A percentile compares a stretch with the other conserved stretches of the same genome.
These are phyloP conservation scores for Balamuthia mandrillaris DNA, from an alignment of 208 protist species.

Conservation along the genomic window DNA sequence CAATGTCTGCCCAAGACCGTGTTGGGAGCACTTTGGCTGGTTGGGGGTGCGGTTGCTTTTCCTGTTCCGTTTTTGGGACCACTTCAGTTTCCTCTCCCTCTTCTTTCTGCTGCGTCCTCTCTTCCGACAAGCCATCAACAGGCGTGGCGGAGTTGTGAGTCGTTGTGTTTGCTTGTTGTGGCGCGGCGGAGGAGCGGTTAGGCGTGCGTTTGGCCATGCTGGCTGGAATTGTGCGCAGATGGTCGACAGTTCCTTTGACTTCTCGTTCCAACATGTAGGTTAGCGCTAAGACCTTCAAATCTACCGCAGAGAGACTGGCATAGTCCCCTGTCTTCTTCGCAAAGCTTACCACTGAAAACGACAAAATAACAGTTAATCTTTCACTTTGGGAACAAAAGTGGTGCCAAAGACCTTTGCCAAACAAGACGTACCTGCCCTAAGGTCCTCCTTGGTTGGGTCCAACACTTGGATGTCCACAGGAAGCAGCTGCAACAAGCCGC, in stretches of 20 bases:
- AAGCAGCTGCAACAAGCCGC: background rate
- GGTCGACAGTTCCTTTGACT: conserved; percentile 14
- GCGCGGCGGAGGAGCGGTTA: no score
- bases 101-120: background rate
- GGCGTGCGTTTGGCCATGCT: no score
- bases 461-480: conserved; percentile 11
- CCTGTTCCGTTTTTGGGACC: background rate
- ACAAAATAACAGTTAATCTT: background rate
- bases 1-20: background rate
- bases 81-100: background rate
- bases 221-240: conserved; percentile 36
- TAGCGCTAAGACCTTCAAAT: conserved; percentile 53
- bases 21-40: background rate
- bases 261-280: conserved; percentile 39
- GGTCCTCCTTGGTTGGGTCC: background rate
- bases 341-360: conserved; percentile 34
- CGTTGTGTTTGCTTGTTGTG: background rate
- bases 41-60: background rate
- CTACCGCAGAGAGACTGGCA: conserved; percentile 20
- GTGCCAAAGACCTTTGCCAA: background rate
- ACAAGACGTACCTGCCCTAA: background rate
- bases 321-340: conserved; percentile 50
- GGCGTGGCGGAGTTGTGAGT: background rate
- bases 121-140: background rate
- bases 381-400: background rate